Evolutionary conservation across 257 asterid genomes (phyloP).

Genomic region (Nicotiana tabacum): DNA sequence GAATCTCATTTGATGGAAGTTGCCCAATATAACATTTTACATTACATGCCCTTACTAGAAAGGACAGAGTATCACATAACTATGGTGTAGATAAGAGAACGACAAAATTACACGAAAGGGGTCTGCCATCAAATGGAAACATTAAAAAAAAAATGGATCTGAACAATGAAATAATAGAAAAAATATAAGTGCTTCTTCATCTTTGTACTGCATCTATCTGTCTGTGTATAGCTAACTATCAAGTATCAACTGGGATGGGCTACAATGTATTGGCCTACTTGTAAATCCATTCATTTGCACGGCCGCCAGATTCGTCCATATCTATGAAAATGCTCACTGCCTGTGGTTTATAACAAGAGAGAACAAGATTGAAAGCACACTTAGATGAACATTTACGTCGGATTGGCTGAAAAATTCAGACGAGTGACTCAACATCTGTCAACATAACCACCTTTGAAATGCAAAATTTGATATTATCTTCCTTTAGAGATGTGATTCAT

Average conservation of each 20-base stretch:
- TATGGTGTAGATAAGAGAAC: neutral
- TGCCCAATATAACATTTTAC: neutral
- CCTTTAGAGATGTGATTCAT: neutral
- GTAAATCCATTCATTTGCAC: conserved; percentile 96
- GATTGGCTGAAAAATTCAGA: neutral
- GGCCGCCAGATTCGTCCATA: conserved; percentile 93
- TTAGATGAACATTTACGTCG: neutral
- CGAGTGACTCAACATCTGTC: neutral
- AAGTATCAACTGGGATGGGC: neutral
- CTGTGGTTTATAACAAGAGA: conserved; percentile 26
- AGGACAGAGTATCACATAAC: neutral
- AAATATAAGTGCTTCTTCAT: neutral
- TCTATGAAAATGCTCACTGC: conserved; percentile 95
- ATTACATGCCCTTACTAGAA: neutral
- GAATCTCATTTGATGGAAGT: neutral
- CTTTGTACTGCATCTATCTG: conserved; percentile 2
- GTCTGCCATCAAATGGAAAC: neutral
- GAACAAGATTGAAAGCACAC: neutral
- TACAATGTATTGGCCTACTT: conserved; percentile 35
- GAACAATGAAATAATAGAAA: neutral
- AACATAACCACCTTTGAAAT: neutral
- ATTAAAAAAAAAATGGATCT: neutral
- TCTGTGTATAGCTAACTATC: neutral
- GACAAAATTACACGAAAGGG: neutral
- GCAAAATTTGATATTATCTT: neutral